Evolutionary conservation across 2,329 filamentous ascomycete species (phyloP), one percentile per base, ranked within the genome.

Genomic region (Venturia carpophila): DNA sequence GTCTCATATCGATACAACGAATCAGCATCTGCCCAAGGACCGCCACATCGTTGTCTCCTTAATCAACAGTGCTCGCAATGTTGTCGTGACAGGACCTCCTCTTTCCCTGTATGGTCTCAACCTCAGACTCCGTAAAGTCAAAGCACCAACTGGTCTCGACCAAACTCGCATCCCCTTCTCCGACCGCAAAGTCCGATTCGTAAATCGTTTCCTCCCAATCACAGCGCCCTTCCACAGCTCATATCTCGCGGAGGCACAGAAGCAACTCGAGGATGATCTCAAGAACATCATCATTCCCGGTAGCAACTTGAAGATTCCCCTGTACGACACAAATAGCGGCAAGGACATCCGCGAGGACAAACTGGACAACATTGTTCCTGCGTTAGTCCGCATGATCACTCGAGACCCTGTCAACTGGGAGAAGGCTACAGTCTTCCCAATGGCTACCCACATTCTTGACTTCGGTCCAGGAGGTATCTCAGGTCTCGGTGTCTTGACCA

Each of bases 191-290:
- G 84, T 97, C 65, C 91, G 94, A 72, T 99, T 99, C 71, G 91
- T 91, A 68, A 97, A 97, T 80, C 89, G 94, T 67, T 99, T 99
- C 82, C 80, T 99, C 67, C 95, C 94, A 60, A 99, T 99, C 76
- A 97, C 93, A 0, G 92, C 94, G 11, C 95, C 94, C 5, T 99
- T 99, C 83, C 94, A 99, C 82, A 99, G 94, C 83, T 88, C 91
- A 67, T 97, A 97, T 74, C 86, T 99, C 19, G 81, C 83, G 30
- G 87, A 92, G 69, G 93, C 94, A 1, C 91, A 90, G 34, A 84
- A 87, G 67, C 83, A 92, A 71, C 91, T 99, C 68, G 85, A 92
- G 65, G 87, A 93, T 71, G 95, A 99, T 74, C 82, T 99, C 67
- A 91, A 91, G 76, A 84, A 92, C 69, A 81, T 97, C 69, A 79